Evolutionary conservation across 805 yeast species (phyloP).

Genomic region (Candida dendrica): DNA sequence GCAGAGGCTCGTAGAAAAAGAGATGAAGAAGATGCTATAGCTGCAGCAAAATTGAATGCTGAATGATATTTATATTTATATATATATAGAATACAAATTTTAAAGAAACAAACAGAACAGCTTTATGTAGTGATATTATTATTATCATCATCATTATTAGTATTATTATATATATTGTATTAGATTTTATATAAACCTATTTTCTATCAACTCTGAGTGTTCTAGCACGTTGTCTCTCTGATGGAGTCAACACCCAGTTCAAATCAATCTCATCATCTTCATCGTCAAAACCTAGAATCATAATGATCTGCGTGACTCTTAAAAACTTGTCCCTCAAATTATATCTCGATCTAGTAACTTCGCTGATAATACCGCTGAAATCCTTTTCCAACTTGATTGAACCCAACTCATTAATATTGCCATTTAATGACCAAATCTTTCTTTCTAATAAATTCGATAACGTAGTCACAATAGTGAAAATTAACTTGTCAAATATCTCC

Average conservation of each 20-base stretch:
- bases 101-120: too few species aligned
- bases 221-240: constrained; percentile 62
- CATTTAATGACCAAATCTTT: constrained; percentile 58
- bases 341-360: constrained; percentile 66
- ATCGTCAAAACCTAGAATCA: constrained; percentile 78
- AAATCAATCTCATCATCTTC: constrained; percentile 44
- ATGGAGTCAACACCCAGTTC: constrained; percentile 73
- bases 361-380: constrained; percentile 48
- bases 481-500: constrained; percentile 43
- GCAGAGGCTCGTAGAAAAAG: constrained; percentile 2
- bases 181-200: not conserved
- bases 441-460: constrained; percentile 55
- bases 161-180: too few species aligned
- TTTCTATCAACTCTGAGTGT: constrained; percentile 40
- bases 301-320: constrained; percentile 75
- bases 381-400: constrained; percentile 47
- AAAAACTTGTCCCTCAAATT: constrained; percentile 70
- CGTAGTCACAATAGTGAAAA: constrained; percentile 41
- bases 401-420: constrained; percentile 74
- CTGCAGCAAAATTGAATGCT: not conserved
- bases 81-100: too few species aligned
- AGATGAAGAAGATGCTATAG: not conserved
- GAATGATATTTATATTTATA: too few species aligned
- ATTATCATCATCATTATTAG: too few species aligned
- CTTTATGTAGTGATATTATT: too few species aligned